phyloP scores from a whole-genome alignment of 2,329 filamentous ascomycete species.

The Hymenoscyphus fructigenus region DNA sequence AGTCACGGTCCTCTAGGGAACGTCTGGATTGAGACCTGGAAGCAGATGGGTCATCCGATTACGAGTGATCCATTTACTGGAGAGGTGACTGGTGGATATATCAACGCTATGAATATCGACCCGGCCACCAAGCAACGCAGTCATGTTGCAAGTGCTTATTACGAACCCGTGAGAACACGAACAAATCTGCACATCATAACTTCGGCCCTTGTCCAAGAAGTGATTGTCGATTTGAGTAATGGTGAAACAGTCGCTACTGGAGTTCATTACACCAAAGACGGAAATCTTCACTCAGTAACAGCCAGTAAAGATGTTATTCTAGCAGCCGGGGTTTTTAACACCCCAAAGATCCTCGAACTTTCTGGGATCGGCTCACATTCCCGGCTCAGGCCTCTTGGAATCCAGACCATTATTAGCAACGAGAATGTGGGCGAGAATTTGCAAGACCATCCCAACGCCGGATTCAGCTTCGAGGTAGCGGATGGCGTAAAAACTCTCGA shows the following conservation, averaged over 20 bases:
- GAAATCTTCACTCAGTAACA: slow-evolving; percentile 20
- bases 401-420: slow-evolving; percentile 52
- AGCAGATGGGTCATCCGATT: slow-evolving; percentile 37
- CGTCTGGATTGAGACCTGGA: slow-evolving; percentile 49
- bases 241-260: slow-evolving; percentile 15
- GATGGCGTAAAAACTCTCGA: slow-evolving; percentile 38
- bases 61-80: slow-evolving; percentile 30
- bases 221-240: slow-evolving; percentile 48
- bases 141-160: slow-evolving; percentile 22
- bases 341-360: slow-evolving; percentile 47
- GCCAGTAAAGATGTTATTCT: slow-evolving; percentile 45
- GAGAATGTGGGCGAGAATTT: slow-evolving; percentile 62
- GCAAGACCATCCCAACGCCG: slow-evolving; percentile 42
- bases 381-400: slow-evolving; percentile 42
- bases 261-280: slow-evolving; percentile 11
- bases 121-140: slow-evolving; percentile 11
- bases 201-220: slow-evolving; percentile 77
- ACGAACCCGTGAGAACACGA: slow-evolving; percentile 12
- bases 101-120: slow-evolving; percentile 26
- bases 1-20: slow-evolving; percentile 49
- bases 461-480: slow-evolving; percentile 36
- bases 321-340: slow-evolving; percentile 45
- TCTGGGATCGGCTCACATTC: slow-evolving; percentile 43
- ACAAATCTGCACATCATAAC: slow-evolving; percentile 77
- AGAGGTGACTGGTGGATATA: slow-evolving; percentile 38